Percentiles rank a stretch among this genome's conserved stretches.
phyloP scores from a whole-genome alignment of 108 stramenopile species.

The Cyclotella atomus region DNA sequence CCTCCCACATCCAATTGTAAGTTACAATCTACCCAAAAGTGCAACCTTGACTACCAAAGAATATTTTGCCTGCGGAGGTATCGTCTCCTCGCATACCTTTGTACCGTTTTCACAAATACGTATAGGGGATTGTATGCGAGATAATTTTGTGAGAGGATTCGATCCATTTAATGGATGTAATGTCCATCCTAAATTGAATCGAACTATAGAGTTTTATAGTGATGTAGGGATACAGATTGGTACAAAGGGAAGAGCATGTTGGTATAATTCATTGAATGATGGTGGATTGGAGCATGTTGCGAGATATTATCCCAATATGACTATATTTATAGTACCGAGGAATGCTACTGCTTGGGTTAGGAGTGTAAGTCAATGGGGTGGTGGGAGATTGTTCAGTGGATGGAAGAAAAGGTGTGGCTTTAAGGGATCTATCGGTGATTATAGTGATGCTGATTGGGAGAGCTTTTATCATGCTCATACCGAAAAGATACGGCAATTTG shows the following conservation, averaged over 20 bases:
- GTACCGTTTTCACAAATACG: conserved; percentile 1
- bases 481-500: conserved; percentile 39
- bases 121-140: conserved; percentile 17
- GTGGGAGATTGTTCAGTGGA: neutral
- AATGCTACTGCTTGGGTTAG: conserved; percentile 13
- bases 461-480: conserved; percentile 44
- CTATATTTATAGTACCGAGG: conserved; percentile 21
- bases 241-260: conserved; percentile 2
- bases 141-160: neutral
- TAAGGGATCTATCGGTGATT: neutral
- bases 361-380: conserved; percentile 10
- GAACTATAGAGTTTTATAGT: conserved; percentile 7
- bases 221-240: conserved; percentile 27
- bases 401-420: conserved; percentile 19
- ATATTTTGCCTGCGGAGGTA: conserved; percentile 6
- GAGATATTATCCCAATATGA: conserved; percentile 17
- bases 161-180: conserved; percentile 11
- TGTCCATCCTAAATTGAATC: neutral
- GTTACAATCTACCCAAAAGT: conserved; percentile 15
- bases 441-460: conserved; percentile 7
- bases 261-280: conserved; percentile 26
- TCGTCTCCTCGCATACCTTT: conserved; percentile 5
- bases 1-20: conserved; percentile 12
- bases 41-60: neutral
- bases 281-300: conserved; percentile 38